Evolutionary conservation across 306 rosid genomes (phyloP), one percentile per base, ranked within the genome.

Genomic region (Lathyrus aphaca): DNA sequence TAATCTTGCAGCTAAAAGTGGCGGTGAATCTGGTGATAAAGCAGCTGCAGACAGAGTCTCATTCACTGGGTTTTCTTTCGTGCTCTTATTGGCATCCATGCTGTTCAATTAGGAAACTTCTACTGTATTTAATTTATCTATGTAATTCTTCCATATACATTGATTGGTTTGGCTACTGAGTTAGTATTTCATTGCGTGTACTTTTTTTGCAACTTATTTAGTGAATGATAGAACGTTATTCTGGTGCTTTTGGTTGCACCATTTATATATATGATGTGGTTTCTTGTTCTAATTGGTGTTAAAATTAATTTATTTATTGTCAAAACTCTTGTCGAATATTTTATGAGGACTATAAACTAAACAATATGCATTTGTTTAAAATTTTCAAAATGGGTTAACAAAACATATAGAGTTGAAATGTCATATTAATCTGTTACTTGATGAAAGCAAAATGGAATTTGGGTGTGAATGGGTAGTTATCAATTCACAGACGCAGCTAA

Each of bases 1-100:
- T 10, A 18, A 9, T 8, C n/a, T 74, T 65, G 80, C 80, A 74
- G 83, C 64, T 14, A 68, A 83, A 18, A 74, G 30, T 0, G 80
- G 54, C 8, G 79, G 50, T 5, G 39, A 27, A 0, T 53, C 19
- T 0, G 82, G 54, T 10, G 79, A 60, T 5, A 44, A 35, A 0
- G 62, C 21, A 78, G 85, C 60, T 39, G 77, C 85, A 45, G 77
- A 55, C 72, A 80, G 65, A 76, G 65, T 69, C n/a, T 72, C 54
- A 19, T 76, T 82, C 79, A 49, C 75, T 0, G 93, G 93, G 23
- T 3, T 87, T 40, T 75, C 83, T 39, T 44, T 76, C 67, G 54
- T 85, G 4, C 58, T 83, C 77, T 48, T 87, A 1, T 44, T 82
- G 81, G 82, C 63, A 53, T 80, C 91, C 19, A 27, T 74, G 78